Evolutionary conservation across 495 filamentous ascomycete genomes (phyloP), one percentile per base, ranked within the genome.

Genomic region (Podospora fimiseda): DNA sequence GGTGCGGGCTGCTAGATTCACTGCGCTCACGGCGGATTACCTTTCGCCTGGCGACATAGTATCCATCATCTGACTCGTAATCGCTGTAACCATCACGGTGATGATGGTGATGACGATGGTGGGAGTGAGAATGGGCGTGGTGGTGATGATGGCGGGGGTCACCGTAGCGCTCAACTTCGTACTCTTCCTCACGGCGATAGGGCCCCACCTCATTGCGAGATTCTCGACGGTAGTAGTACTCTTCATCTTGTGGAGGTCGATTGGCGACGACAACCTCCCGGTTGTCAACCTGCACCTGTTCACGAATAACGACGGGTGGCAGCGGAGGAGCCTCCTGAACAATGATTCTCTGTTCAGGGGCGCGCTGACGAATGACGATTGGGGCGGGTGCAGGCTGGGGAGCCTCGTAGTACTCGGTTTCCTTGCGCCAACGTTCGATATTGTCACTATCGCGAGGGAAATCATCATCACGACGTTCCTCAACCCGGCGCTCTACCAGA

Each of bases 291-390:
- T 27, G 63, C 70, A 27, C 79, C 59, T 37, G 66, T 70, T 37
- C 74, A 16, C 76, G 71, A 30, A 74, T 63, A 37, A 80, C 73
- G 2, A 63, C 62, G 8, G 68, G 83, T 43, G 81, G 73, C 43
- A 80, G 83, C n/a, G 64, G 44, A 7, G 84, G 82, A 3, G 80
- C 77, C 74, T 90, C 83, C 63, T 86, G 80, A 54, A 90, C 76
- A 60, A 90, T 85, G 70, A 91, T 80, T 62, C 80, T 80, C 59
- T 88, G 83, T 60, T 89, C 80, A 41, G 70, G 70, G 36, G 69
- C 65, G 38, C 72, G 64, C 52, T 82, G 81, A 57, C 80, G 85
- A 66, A 90, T 86, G 60, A 89, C 72, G 57, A 87, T 83, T 40
- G 85, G 82, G 50, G 76, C 51, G 66, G 43, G 81, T 73, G 53